Evolutionary conservation across 1,284 basidiomycete species (phyloP), one percentile per base, ranked within the genome.

Genomic region (Melampsora larici-populina): DNA sequence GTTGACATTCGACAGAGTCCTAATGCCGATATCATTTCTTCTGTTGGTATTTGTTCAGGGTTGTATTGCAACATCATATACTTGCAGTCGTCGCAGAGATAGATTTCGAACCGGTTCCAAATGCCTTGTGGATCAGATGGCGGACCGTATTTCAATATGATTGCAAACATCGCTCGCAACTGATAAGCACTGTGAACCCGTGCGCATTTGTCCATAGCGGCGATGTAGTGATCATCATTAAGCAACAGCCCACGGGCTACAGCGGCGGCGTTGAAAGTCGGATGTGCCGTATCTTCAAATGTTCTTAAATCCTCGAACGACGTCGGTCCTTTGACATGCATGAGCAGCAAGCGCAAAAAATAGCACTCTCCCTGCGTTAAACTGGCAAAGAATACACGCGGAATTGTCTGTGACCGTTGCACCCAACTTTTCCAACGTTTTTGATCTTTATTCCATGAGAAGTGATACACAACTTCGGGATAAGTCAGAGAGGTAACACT

Each of bases 231-330:
- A 0, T 81, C 80, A 26, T 64, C 62, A 26, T 24, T 7, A 3
- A 26, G n/a, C 62, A 87, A 80, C 0, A 88, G 82, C 0, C 86
- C 86, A 2, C 80, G 78, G 7, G 84, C 85, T 58, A 85, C 62
- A 69, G 86, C 87, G 11, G 85, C 86, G 8, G 81, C 83, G 36
- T 82, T n/a, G n/a, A n/a, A n/a, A 0, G 84, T 84, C 2, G 75
- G 73, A 78, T 81, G 78, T 18, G 63, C 15, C 31, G 79, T 66
- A 63, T 81, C 84, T 62, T 83, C 31, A 70, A 82, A 70, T 8
- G 83, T 83, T 0, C 80, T 80, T 0, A 86, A 79, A 72, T 85
- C 81, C 13, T 82, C 80, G 80, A 85, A 86, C 4, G 83, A 85
- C 1, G 31, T 83, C 0, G 86, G 76, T 13, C 85, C 85, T 49